Evolutionary conservation across 805 yeast species (phyloP).

Genomic region (Lipomyces sp.): DNA sequence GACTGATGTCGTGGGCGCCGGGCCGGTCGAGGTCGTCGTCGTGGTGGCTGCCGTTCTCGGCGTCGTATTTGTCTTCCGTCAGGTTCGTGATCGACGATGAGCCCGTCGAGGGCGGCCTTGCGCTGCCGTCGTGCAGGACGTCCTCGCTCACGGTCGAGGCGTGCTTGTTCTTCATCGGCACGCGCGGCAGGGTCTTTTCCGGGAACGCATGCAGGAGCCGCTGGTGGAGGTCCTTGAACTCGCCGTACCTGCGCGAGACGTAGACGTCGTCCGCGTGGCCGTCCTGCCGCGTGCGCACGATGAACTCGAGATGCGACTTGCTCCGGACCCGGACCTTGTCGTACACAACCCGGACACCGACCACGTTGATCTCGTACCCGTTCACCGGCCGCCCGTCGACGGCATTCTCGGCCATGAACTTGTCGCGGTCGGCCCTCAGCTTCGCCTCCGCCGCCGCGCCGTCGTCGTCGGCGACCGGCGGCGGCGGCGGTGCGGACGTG

Average conservation of each 20-base stretch:
- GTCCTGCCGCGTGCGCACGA: slow-evolving; percentile 46
- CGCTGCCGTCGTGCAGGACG: not conserved
- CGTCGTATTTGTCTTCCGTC: slow-evolving; percentile 30
- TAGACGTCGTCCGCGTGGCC: slow-evolving; percentile 41
- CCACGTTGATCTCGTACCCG: slow-evolving; percentile 62
- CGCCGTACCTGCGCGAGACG: slow-evolving; percentile 61
- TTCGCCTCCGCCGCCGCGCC: slow-evolving; percentile 28
- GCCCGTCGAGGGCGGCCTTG: not conserved
- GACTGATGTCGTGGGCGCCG: slow-evolving; percentile 27
- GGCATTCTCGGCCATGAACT: slow-evolving; percentile 27
- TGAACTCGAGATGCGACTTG: slow-evolving; percentile 40
- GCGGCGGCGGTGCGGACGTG: not conserved
- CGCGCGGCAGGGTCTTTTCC: slow-evolving; percentile 57
- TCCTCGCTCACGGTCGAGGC: slow-evolving; percentile 10
- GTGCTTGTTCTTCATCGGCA: slow-evolving; percentile 54
- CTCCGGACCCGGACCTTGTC: slow-evolving; percentile 21
- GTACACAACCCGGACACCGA: slow-evolving; percentile 52
- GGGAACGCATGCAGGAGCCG: slow-evolving; percentile 50
- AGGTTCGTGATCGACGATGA: not conserved
- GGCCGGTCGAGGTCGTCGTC: slow-evolving; percentile 15
- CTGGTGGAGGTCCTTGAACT: slow-evolving; percentile 57
- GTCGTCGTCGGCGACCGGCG: slow-evolving; percentile 33
- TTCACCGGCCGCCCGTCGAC: slow-evolving; percentile 42
- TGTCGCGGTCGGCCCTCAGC: slow-evolving; percentile 24
- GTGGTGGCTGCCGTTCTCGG: not conserved